Percentiles rank a stretch among this genome's conserved stretches.
Evolutionary conservation across 305 asterid genomes (phyloP).

Genomic region (Fraxinus xanthoxyloides): DNA sequence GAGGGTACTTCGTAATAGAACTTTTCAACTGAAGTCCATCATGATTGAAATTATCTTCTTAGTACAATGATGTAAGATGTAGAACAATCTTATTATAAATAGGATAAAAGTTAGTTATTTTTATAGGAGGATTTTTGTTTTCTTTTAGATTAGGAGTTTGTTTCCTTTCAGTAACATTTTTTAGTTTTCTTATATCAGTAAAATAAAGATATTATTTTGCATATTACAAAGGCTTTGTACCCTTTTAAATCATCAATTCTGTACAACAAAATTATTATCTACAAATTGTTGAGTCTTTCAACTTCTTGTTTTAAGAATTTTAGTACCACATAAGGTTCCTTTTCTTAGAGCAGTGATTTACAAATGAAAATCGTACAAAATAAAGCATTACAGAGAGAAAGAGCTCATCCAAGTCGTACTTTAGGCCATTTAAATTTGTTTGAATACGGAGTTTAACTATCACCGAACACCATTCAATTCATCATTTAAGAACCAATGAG

Average conservation of each 20-base stretch:
- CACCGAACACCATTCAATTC: neutral
- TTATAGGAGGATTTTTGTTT: neutral
- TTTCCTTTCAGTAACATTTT: neutral
- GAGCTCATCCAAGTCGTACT: neutral
- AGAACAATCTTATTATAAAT: neutral
- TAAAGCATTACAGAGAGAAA: neutral
- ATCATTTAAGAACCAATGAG: neutral
- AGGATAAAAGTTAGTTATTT: neutral
- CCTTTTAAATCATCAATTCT: neutral
- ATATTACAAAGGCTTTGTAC: neutral
- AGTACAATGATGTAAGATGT: neutral
- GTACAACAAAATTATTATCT: too few species aligned
- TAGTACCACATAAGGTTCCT: neutral
- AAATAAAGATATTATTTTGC: neutral
- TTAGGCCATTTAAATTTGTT: neutral
- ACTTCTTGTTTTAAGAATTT: neutral
- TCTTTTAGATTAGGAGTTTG: neutral
- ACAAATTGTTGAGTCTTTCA: neutral
- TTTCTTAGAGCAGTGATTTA: neutral
- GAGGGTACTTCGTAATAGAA: neutral
- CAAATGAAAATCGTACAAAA: neutral
- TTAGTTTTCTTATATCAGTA: too few species aligned
- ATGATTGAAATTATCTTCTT: neutral
- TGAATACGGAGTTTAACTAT: neutral
- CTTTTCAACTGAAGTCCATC: neutral